Percentiles rank a stretch among this genome's conserved stretches.
These are phyloP conservation scores for Ogataea polymorpha DNA, from an alignment of 805 yeast species.

Conservation along the genomic window DNA sequence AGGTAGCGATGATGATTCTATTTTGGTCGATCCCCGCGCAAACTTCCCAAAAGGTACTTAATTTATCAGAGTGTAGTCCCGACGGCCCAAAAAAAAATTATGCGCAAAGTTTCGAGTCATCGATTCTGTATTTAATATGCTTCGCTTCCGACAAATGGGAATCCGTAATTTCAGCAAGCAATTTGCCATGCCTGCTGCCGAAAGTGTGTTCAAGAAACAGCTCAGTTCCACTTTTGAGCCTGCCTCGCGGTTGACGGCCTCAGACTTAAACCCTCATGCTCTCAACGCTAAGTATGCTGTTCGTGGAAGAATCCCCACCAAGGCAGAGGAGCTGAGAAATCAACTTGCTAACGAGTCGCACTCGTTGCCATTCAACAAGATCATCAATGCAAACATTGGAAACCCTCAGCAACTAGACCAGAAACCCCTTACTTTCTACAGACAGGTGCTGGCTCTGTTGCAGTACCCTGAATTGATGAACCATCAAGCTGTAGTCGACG, in stretches of 20 bases:
- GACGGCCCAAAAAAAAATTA: background rate
- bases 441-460: constrained; percentile 82
- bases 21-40: constrained; percentile 6
- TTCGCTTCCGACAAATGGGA: background rate
- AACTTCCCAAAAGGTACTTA: constrained; percentile 3
- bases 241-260: constrained; percentile 36
- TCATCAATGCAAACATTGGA: constrained; percentile 92
- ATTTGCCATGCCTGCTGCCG: constrained; percentile 2
- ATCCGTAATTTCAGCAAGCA: constrained; percentile 1
- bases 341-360: constrained; percentile 53
- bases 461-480: constrained; percentile 77
- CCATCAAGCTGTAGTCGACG: constrained; percentile 26
- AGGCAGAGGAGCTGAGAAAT: constrained; percentile 78
- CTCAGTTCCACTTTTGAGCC: constrained; percentile 25
- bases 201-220: constrained; percentile 7
- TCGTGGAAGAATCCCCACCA: constrained; percentile 88
- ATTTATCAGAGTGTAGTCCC: background rate
- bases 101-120: background rate
- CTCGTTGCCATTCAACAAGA: constrained; percentile 70
- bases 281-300: constrained; percentile 93
- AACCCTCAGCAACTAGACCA: constrained; percentile 98
- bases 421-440: constrained; percentile 89
- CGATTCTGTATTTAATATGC: constrained; percentile 1
- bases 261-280: constrained; percentile 69
- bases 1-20: background rate